These are phyloP conservation scores for Syzygium grande DNA, from an alignment of 345 rosid genomes.

Conservation along the genomic window DNA sequence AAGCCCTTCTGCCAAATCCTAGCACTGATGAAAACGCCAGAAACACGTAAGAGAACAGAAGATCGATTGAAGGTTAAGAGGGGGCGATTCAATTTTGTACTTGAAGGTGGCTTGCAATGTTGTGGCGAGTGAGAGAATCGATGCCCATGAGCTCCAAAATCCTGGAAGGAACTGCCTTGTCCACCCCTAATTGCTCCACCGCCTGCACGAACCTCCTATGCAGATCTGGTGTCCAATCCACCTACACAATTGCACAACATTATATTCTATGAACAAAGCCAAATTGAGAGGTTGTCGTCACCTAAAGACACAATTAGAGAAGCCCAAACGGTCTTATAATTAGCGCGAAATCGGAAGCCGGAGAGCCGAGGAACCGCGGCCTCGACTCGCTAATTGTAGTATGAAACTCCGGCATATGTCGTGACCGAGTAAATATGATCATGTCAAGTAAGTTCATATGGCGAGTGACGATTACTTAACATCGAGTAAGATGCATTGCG, in stretches of 20 bases:
- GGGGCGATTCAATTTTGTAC: slow-evolving; percentile 20
- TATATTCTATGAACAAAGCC: background rate
- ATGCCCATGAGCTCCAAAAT: slow-evolving; percentile 90
- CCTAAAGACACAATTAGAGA: background rate
- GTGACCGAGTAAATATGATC: background rate
- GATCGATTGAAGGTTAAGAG: too few relatives aligned
- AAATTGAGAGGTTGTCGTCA: background rate
- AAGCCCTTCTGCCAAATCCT: background rate
- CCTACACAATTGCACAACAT: slow-evolving; percentile 33
- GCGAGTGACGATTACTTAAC: background rate
- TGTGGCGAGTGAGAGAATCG: slow-evolving; percentile 90
- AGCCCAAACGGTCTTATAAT: background rate
- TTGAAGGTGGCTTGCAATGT: slow-evolving; percentile 95
- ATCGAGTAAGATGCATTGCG: background rate
- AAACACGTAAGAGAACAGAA: background rate
- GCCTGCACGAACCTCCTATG: slow-evolving; percentile 92
- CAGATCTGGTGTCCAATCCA: slow-evolving; percentile 97
- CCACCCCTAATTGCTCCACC: slow-evolving; percentile 92
- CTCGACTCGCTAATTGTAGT: background rate
- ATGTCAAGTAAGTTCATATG: background rate
- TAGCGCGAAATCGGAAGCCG: background rate
- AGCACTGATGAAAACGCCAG: background rate
- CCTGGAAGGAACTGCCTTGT: slow-evolving; percentile 95
- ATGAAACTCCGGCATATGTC: background rate
- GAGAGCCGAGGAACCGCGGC: background rate